phyloP scores from a whole-genome alignment of 1,284 basidiomycete genomes.

The Irpex rosettiformis region DNA sequence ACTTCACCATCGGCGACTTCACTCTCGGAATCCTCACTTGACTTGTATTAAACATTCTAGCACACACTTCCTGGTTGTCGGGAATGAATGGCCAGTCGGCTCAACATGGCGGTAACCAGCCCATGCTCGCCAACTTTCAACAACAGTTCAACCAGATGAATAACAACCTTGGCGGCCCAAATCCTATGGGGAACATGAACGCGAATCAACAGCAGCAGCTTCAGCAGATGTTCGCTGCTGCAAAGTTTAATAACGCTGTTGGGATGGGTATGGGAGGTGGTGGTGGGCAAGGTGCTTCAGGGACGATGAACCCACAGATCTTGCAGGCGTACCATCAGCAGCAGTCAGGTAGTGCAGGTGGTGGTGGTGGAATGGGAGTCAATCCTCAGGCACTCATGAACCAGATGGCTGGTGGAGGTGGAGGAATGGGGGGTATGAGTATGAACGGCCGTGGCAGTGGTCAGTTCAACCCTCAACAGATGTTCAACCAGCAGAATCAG shows the following conservation, averaged over 20 bases:
- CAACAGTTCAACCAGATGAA: conserved; percentile 15
- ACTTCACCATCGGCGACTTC: background rate
- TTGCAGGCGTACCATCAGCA: conserved; percentile 11
- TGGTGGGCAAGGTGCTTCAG: conserved; percentile 1
- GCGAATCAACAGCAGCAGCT: conserved; percentile 15
- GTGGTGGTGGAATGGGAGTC: conserved; percentile 7
- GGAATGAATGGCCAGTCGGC: conserved; percentile 16
- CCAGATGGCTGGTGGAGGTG: background rate
- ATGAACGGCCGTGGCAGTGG: conserved; percentile 9
- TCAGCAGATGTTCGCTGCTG: conserved; percentile 15
- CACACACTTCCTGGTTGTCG: background rate
- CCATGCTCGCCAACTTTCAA: conserved; percentile 33
- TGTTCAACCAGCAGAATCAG: conserved; percentile 1
- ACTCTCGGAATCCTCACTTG: background rate
- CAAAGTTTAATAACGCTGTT: conserved; percentile 13
- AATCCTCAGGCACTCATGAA: conserved; percentile 15
- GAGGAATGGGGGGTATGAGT: conserved; percentile 7
- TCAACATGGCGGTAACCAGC: conserved; percentile 26
- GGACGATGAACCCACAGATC: conserved; percentile 11
- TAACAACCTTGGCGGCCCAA: conserved; percentile 6
- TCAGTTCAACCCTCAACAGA: conserved; percentile 12
- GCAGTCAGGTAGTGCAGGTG: background rate
- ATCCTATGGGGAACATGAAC: conserved; percentile 9
- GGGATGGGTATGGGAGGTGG: conserved; percentile 5
- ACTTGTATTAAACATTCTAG: background rate